These are phyloP conservation scores for Chlamydomonas sphaeroides DNA, from an alignment of 139 green algal genomes.

Conservation along the genomic window DNA sequence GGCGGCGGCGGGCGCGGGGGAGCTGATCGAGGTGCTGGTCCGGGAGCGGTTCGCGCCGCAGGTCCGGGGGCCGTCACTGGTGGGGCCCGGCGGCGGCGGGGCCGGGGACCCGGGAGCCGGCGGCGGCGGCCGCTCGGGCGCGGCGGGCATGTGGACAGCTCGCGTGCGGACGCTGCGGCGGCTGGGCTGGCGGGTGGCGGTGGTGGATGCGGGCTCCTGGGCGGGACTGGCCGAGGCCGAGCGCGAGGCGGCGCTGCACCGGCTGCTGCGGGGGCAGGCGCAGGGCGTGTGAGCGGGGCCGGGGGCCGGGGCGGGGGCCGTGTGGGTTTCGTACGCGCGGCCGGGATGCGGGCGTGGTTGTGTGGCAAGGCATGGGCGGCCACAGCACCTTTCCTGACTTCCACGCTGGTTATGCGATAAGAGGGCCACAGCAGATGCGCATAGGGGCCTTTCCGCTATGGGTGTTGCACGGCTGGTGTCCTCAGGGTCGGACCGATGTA, in stretches of 20 bases:
- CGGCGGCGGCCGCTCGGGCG: neutral
- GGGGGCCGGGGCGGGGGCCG: too few species aligned
- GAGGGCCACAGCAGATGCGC: too few species aligned
- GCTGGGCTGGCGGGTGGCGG: conserved; percentile 21
- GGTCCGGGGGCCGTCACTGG: neutral
- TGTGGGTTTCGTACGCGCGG: too few species aligned
- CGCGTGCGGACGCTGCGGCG: conserved; percentile 20
- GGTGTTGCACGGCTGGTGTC: too few species aligned
- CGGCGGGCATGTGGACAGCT: conserved; percentile 9
- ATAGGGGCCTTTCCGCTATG: too few species aligned
- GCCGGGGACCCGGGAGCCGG: neutral
- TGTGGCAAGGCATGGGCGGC: too few species aligned
- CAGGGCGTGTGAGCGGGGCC: too few species aligned
- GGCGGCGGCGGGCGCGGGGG: neutral
- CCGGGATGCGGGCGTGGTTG: too few species aligned
- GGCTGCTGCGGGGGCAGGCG: neutral
- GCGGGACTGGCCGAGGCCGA: neutral
- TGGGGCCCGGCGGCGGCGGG: too few species aligned
- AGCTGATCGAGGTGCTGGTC: conserved; percentile 11
- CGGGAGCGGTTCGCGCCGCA: conserved; percentile 25
- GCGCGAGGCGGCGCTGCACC: neutral
- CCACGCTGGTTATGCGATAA: too few species aligned
- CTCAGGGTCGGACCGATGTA: too few species aligned
- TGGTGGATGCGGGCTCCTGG: conserved; percentile 22
- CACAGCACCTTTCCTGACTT: too few species aligned